These are phyloP conservation scores for Fomitopsis betulina DNA, from an alignment of 1,284 basidiomycete species.

Conservation along the genomic window DNA sequence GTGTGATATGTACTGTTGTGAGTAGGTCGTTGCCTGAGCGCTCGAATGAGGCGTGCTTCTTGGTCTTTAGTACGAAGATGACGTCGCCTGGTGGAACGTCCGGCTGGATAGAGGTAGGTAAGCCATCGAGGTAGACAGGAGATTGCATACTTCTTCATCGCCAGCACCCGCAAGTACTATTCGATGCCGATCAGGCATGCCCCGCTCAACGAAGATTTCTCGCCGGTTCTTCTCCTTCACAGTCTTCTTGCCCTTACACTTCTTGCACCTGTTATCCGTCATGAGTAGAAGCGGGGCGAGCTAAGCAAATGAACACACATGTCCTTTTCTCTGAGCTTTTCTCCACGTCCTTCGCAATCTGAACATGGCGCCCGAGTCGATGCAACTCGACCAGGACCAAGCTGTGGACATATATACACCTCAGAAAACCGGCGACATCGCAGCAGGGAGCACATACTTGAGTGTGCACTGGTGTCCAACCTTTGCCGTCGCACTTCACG, in stretches of 20 bases:
- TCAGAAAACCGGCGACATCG: neutral
- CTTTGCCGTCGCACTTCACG: slow-evolving; percentile 80
- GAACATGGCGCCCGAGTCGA: slow-evolving; percentile 59
- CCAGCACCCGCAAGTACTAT: slow-evolving; percentile 89
- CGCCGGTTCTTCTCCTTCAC: slow-evolving; percentile 86
- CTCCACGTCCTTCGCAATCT: slow-evolving; percentile 79
- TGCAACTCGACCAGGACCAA: slow-evolving; percentile 46
- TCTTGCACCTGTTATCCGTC: slow-evolving; percentile 72
- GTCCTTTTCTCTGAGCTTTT: slow-evolving; percentile 86
- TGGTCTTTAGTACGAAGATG: slow-evolving; percentile 74
- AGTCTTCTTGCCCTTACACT: slow-evolving; percentile 87
- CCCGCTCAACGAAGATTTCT: slow-evolving; percentile 83
- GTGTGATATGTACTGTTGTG: slow-evolving; percentile 73
- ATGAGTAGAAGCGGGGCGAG: slow-evolving; percentile 5
- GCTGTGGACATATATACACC: slow-evolving; percentile 25
- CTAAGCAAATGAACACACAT: slow-evolving; percentile 40
- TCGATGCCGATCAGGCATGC: slow-evolving; percentile 82
- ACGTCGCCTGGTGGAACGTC: slow-evolving; percentile 83
- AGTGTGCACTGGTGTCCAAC: slow-evolving; percentile 62
- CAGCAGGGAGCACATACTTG: slow-evolving; percentile 33
- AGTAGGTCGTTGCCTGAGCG: slow-evolving; percentile 77
- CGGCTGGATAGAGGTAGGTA: slow-evolving; percentile 44
- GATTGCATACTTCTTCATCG: slow-evolving; percentile 70
- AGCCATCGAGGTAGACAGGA: neutral
- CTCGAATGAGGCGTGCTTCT: slow-evolving; percentile 75